A percentile compares a stretch with the other conserved stretches of the same genome.
Evolutionary conservation across 805 yeast species (phyloP).

Genomic region (Barnettozyma pratensis): DNA sequence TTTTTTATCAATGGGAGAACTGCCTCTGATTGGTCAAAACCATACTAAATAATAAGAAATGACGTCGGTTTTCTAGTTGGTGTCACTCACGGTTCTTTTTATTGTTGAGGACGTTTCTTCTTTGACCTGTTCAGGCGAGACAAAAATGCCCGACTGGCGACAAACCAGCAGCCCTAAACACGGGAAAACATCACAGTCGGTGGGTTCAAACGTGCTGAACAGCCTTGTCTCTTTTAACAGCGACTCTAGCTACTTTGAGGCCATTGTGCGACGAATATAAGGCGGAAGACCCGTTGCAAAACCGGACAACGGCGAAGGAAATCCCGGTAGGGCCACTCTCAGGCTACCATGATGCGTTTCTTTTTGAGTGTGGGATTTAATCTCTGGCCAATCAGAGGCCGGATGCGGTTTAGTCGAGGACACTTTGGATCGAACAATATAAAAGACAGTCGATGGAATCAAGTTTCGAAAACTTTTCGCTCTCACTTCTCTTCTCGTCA

Average conservation of each 20-base stretch:
- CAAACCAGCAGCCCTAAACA: too few relatives aligned
- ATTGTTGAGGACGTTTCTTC: neutral
- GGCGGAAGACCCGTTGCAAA: neutral
- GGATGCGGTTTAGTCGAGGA: neutral
- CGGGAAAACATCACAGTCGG: too few relatives aligned
- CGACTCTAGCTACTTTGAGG: too few relatives aligned
- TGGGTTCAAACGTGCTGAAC: too few relatives aligned
- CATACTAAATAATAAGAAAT: too few relatives aligned
- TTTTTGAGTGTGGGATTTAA: slow-evolving; percentile 5
- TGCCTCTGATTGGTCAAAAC: neutral
- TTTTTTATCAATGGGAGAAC: neutral
- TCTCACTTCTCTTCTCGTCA: neutral
- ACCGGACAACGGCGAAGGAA: neutral
- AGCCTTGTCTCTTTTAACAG: too few relatives aligned
- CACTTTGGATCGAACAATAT: neutral
- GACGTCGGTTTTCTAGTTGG: neutral
- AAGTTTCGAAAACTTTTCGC: neutral
- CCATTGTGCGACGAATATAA: too few relatives aligned
- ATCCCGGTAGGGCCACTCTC: neutral
- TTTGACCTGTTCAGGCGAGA: neutral
- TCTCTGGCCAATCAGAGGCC: slow-evolving; percentile 19
- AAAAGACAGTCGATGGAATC: neutral
- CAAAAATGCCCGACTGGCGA: neutral
- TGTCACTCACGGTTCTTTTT: neutral
- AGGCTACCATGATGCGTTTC: neutral